phyloP scores from a whole-genome alignment of 2,329 filamentous ascomycete species.

The Fusarium clavum region DNA sequence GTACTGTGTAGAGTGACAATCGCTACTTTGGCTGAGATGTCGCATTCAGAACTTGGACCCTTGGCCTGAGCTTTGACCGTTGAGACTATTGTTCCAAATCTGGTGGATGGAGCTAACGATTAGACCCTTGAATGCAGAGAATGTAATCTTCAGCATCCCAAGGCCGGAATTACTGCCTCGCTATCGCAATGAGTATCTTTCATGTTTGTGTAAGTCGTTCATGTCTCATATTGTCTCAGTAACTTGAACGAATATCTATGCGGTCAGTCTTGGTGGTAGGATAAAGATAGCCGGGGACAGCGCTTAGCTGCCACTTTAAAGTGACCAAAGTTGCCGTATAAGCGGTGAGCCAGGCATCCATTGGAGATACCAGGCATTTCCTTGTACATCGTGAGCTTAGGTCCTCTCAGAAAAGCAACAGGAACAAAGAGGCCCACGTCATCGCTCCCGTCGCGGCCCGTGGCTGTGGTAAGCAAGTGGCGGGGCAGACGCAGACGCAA shows the following conservation, averaged over 20 bases:
- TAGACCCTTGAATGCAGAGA: neutral
- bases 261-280: neutral
- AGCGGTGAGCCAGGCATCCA: conserved; percentile 8
- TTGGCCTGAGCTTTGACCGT: conserved; percentile 20
- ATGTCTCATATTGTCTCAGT: conserved; percentile 8
- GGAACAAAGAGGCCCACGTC: conserved; percentile 38
- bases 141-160: no score
- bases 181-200: neutral
- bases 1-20: conserved; percentile 1
- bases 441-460: conserved; percentile 44
- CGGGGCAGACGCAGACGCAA: conserved; percentile 27
- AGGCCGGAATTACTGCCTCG: neutral
- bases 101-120: neutral
- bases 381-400: neutral
- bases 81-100: neutral
- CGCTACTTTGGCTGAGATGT: conserved; percentile 8
- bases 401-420: neutral
- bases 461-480: conserved; percentile 39
- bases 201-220: conserved; percentile 15
- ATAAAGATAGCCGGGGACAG: neutral
- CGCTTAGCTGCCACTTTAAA: neutral
- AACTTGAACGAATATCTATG: neutral
- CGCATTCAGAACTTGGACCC: conserved; percentile 15
- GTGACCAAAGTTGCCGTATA: neutral
- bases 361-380: neutral